phyloP scores from a whole-genome alignment of 2,329 filamentous ascomycete species.

The Phialocephala sp. region DNA sequence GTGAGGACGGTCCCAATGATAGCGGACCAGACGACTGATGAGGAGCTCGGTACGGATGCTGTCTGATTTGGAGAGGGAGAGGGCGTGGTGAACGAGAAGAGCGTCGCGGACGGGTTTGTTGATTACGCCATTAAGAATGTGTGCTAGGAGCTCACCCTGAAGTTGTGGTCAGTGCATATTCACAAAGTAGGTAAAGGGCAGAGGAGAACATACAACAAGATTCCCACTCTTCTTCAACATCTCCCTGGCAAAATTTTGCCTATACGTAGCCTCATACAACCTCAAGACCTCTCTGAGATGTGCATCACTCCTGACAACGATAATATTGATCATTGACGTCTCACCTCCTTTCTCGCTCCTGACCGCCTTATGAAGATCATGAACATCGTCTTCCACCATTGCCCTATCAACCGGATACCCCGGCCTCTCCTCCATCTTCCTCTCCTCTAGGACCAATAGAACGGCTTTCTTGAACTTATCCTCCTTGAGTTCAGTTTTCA shows the following conservation, averaged over 20 bases:
- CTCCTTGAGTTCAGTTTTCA: slow-evolving; percentile 90
- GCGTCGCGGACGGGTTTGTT: slow-evolving; percentile 94
- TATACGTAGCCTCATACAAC: slow-evolving; percentile 75
- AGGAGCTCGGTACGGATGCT: slow-evolving; percentile 81
- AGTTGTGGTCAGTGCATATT: slow-evolving; percentile 1
- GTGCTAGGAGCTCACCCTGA: slow-evolving; percentile 90
- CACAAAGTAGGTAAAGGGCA: slow-evolving; percentile 11
- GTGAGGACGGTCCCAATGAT: slow-evolving; percentile 91
- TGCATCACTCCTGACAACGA: slow-evolving; percentile 78
- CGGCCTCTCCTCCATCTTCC: slow-evolving; percentile 75
- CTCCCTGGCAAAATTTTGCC: slow-evolving; percentile 84
- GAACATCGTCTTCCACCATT: slow-evolving; percentile 73
- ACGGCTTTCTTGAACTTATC: slow-evolving; percentile 96
- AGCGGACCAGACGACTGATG: slow-evolving; percentile 83
- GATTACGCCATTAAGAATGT: slow-evolving; percentile 95
- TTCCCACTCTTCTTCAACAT: slow-evolving; percentile 90
- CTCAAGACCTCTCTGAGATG: slow-evolving; percentile 83
- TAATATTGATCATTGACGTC: slow-evolving; percentile 83
- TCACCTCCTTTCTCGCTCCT: slow-evolving; percentile 82
- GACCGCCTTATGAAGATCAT: slow-evolving; percentile 70
- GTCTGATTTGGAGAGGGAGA: slow-evolving; percentile 71
- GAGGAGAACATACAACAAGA: slow-evolving; percentile 75
- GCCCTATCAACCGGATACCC: slow-evolving; percentile 43
- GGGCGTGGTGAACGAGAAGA: slow-evolving; percentile 86
- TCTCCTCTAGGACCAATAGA: slow-evolving; percentile 80